Base-by-base conservation (phyloP, 2,329 filamentous ascomycete genomes). In the Epicoccum sorghinum region DNA sequence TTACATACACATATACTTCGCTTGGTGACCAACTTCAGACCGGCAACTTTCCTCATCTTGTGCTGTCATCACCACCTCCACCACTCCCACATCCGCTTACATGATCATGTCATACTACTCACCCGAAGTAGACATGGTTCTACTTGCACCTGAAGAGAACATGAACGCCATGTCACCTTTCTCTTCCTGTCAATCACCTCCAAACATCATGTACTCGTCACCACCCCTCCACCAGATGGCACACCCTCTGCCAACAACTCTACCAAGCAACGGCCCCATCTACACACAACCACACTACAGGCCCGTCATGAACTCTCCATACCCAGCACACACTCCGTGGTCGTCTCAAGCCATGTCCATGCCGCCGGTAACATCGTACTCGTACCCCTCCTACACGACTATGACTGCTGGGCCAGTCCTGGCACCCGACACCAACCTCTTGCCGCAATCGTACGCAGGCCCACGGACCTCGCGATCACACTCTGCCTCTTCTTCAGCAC, bases 141-240 rank as follows among this genome's bases (percentile, higher is more conserved):
- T 73, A 47, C 64, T 75, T 64, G 65, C 58, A 47, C 68, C 70
- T 14, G 70, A 72, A 47, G 71, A 72, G 30, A 59, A 55, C 52
- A 66, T 72, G 59, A 64, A 64, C 36, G 66, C 73, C 46, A 62
- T 75, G 24, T 75, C 73, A 52, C 71, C 72, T 46, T 67, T 70
- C 37, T 72, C 66, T 59, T 63, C 66, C 55, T 73, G 71, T 50
- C 70, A 72, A 60, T 74, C 73, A 30, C 67, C 72, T 42, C 73
- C 71, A 3, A 70, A 62, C 61, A 72, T 74, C 59, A 69, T 75
- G 61, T 75, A 75, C 55, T 73, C 72, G 42, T 73, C 72, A 44
- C 67, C 70, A 52, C 66, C 71, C 29, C 61, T 74, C 32, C 70
- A 72, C 30, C 65, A 66, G 7, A 63, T 72, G 60, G 12, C 60